Base-by-base conservation (phyloP, 345 rosid species). In the Citrus medica region DNA sequence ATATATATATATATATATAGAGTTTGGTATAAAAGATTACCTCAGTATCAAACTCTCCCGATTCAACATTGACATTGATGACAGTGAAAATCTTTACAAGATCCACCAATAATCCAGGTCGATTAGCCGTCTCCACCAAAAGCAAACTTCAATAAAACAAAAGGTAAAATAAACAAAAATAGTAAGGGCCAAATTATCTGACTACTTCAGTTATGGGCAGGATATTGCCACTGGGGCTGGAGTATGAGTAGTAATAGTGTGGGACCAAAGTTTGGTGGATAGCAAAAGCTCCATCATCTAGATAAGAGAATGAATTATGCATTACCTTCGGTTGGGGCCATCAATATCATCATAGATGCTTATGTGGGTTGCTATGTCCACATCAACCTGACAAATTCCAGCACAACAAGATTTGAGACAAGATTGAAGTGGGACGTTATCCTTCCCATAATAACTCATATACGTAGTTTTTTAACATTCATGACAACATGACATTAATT, bases 11-110 rank as follows among this genome's bases (percentile, higher is more conserved):
- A 25, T 25, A 25, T 25, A 25, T 25, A 25, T 25, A 25, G 27
- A 25, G 8, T 28, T 22, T 19, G 9, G 17, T 48, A 17, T 40
- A 25, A 67, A 10, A 16, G 24, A 46, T 74, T 65, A 92, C 99
- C 98, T 96, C 99, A 5, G 99, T 96, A 79, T 96, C 97, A 75
- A 96, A 93, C 86, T 96, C 99, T 85, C 98, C 99, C 5, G 99
- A 96, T 78, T 91, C 97, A 9, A 96, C 97, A 38, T 90, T 84
- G 4, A 96, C 59, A 74, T 85, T 91, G 71, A 93, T 92, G 81
- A 94, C 99, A 22, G 97, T 81, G 71, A 92, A 81, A 76, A 78
- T 89, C 88, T 89, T 93, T 59, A 96, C 97, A 70, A 96, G 90
- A 82, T 96, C 99, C 66, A 96, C 94, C 82, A 96, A 79, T 40